A percentile compares a stretch with the other conserved stretches of the same genome.
These are phyloP conservation scores for Rhodotorula toruloides DNA, from an alignment of 768 basidiomycete genomes.

Conservation along the genomic window DNA sequence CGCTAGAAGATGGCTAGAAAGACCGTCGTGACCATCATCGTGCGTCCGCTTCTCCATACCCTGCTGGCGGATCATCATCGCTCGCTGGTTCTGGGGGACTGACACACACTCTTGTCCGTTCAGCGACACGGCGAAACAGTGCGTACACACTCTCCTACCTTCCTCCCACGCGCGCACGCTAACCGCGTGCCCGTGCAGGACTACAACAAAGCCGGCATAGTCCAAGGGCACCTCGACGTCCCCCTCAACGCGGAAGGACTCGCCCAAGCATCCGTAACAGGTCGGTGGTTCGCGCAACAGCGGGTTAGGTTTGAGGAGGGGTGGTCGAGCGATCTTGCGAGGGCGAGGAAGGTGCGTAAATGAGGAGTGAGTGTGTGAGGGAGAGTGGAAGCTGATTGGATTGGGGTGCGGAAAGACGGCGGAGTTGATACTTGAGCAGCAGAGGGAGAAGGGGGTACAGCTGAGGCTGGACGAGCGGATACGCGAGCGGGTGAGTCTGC, in stretches of 20 bases:
- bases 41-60: not conserved
- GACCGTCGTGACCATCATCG: slow-evolving; percentile 1
- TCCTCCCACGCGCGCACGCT: not conserved
- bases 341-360: slow-evolving; percentile 24
- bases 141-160: not conserved
- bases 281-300: slow-evolving; percentile 6
- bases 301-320: slow-evolving; percentile 8
- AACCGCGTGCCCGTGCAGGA: not conserved
- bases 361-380: not conserved
- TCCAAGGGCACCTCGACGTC: slow-evolving; percentile 46
- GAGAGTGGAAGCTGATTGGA: not conserved
- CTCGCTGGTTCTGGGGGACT: too few relatives aligned
- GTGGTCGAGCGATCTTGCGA: slow-evolving; percentile 20
- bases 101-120: not conserved
- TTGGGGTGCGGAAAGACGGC: slow-evolving; percentile 11
- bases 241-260: slow-evolving; percentile 44
- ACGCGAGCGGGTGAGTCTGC: slow-evolving; percentile 27
- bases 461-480: slow-evolving; percentile 26
- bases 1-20: not conserved
- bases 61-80: not conserved
- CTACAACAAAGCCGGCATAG: slow-evolving; percentile 38
- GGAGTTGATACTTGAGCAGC: slow-evolving; percentile 11
- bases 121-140: slow-evolving; percentile 8
- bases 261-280: slow-evolving; percentile 40
- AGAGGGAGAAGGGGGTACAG: not conserved